Conservation (phyloP, 2,329 filamentous ascomycete genomes). For the Colletotrichum sansevieriae region DNA sequence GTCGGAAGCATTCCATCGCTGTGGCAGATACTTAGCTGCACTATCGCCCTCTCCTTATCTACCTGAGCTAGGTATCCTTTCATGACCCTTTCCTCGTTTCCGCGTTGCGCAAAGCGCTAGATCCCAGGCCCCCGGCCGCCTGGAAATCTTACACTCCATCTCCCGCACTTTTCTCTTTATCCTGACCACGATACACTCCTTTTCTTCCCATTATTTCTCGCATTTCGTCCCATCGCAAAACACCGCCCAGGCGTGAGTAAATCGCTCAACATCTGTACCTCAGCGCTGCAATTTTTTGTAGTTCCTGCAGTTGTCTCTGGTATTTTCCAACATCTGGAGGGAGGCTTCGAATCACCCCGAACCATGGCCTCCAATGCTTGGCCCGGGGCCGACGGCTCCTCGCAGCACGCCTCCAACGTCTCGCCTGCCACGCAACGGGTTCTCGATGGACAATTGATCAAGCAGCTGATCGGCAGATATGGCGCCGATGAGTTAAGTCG, state of each 20-base stretch:
- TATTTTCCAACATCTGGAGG: neutral
- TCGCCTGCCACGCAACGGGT: conserved; percentile 40
- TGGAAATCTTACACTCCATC: conserved; percentile 34
- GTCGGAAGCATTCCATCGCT: conserved; percentile 32
- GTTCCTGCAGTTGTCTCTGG: neutral
- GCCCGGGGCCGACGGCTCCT: conserved; percentile 49
- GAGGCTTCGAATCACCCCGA: no score
- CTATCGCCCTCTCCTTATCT: conserved; percentile 23
- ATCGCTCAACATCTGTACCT: neutral
- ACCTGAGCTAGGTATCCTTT: conserved; percentile 13
- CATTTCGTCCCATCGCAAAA: conserved; percentile 24
- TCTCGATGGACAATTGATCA: conserved; percentile 52
- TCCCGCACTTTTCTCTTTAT: conserved; percentile 24
- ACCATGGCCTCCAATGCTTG: conserved; percentile 47
- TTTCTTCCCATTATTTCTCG: conserved; percentile 23
- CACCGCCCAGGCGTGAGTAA: neutral
- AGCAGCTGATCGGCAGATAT: conserved; percentile 52
- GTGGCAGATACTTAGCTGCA: conserved; percentile 32
- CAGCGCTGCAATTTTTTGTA: neutral
- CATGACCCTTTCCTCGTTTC: conserved; percentile 21
- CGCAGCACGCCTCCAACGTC: conserved; percentile 42
- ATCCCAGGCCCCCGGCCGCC: conserved; percentile 41
- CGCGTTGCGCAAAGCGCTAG: conserved; percentile 36
- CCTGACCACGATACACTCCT: conserved; percentile 37
- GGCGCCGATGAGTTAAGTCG: conserved; percentile 50